These are phyloP conservation scores for Rubia balearica DNA, from an alignment of 305 asterid species.

Conservation along the genomic window DNA sequence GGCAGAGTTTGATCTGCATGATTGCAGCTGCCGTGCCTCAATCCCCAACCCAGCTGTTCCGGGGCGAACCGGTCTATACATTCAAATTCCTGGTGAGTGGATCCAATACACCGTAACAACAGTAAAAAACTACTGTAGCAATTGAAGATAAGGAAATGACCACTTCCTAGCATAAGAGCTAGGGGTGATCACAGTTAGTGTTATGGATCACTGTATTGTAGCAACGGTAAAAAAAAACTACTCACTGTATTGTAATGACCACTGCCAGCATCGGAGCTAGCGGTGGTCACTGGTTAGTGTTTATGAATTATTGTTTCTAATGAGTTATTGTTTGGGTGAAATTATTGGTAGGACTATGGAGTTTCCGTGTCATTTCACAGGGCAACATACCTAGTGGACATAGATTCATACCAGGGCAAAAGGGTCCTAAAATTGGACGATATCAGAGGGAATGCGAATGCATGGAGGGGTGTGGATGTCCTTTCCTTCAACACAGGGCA, in stretches of 20 bases:
- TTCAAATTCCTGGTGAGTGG: constrained; percentile 53
- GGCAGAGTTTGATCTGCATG: constrained; percentile 84
- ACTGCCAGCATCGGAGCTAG: too few species aligned
- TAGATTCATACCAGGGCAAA: constrained; percentile 57
- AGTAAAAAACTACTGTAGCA: too few species aligned
- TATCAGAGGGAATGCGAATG: constrained; percentile 60
- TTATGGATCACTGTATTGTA: too few species aligned
- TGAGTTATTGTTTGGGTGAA: too few species aligned
- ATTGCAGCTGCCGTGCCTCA: constrained; percentile 49
- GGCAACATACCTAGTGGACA: constrained; percentile 86
- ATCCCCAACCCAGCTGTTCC: constrained; percentile 44
- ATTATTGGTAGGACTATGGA: constrained; percentile 83
- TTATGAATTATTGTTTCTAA: too few species aligned
- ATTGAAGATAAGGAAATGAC: too few species aligned
- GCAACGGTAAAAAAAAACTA: too few species aligned
- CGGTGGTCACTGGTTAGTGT: too few species aligned
- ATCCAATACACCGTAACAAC: too few species aligned
- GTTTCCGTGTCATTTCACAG: constrained; percentile 66
- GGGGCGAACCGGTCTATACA: constrained; percentile 71
- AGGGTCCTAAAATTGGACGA: constrained; percentile 79
- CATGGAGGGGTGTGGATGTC: constrained; percentile 75
- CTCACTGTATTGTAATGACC: too few species aligned
- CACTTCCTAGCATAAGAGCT: too few species aligned
- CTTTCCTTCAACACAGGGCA: constrained; percentile 91
- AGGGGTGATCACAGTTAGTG: too few species aligned